Percentiles rank a stretch among this genome's conserved stretches.
Evolutionary conservation across 176 grass and related monocot species (phyloP).

Genomic region (Musa troglodytarum): DNA sequence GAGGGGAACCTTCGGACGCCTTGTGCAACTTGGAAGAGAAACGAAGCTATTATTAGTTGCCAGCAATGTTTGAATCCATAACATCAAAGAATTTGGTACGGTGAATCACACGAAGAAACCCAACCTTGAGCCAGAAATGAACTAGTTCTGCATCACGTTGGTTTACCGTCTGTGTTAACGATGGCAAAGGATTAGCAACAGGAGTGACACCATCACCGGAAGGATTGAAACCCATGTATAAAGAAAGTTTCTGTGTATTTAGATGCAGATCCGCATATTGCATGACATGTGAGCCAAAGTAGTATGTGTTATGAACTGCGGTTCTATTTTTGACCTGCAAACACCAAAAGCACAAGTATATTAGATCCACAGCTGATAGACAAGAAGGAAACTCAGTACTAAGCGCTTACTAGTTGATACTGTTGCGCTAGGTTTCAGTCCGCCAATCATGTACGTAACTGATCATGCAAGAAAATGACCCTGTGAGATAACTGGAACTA

Average conservation of each 20-base stretch:
- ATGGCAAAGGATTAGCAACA: constrained; percentile 36
- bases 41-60: constrained; percentile 4
- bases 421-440: constrained; percentile 81
- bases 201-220: constrained; percentile 48
- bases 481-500: no score
- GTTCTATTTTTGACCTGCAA: constrained; percentile 72
- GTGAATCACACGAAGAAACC: neutral
- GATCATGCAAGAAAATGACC: constrained; percentile 24
- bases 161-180: constrained; percentile 33
- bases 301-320: constrained; percentile 36
- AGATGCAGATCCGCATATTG: constrained; percentile 66
- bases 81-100: no score
- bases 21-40: constrained; percentile 42
- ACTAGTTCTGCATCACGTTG: constrained; percentile 86
- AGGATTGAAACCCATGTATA: constrained; percentile 79
- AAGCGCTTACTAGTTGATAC: constrained; percentile 49
- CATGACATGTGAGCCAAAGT: constrained; percentile 85
- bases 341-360: constrained; percentile 13
- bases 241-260: constrained; percentile 38
- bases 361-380: constrained; percentile 8
- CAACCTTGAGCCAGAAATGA: constrained; percentile 87
- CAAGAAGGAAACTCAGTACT: neutral
- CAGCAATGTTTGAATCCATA: no score
- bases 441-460: constrained; percentile 70
- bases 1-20: constrained; percentile 39